phyloP scores from a whole-genome alignment of 2,329 filamentous ascomycete species.

The Hypocrella siamensis region DNA sequence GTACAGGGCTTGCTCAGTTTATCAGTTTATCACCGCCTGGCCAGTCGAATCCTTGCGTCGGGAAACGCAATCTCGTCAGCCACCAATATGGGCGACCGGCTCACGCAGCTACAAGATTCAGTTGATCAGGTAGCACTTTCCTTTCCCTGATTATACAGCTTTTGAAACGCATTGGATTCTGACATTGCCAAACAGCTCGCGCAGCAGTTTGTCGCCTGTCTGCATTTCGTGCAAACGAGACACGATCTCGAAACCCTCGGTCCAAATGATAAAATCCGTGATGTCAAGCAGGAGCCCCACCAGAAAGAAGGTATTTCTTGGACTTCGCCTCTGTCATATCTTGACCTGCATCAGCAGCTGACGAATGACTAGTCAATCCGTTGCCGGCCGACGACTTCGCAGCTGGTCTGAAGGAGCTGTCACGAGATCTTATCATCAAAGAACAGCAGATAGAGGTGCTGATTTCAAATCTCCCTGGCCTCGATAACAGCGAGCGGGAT shows the following conservation, averaged over 20 bases:
- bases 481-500: slow-evolving; percentile 64
- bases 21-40: too few relatives aligned
- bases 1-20: too few relatives aligned
- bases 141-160: slow-evolving; percentile 2
- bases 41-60: not conserved
- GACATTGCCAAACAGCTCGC: slow-evolving; percentile 32
- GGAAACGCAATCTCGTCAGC: not conserved
- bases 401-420: slow-evolving; percentile 54
- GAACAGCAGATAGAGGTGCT: slow-evolving; percentile 72
- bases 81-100: slow-evolving; percentile 49
- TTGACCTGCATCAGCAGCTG: slow-evolving; percentile 1
- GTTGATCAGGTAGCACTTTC: slow-evolving; percentile 51
- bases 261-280: slow-evolving; percentile 41
- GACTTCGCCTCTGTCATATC: not conserved
- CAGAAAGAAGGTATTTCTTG: slow-evolving; percentile 29
- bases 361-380: slow-evolving; percentile 34
- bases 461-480: slow-evolving; percentile 58
- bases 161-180: not conserved
- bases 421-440: slow-evolving; percentile 61
- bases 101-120: slow-evolving; percentile 75
- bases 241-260: slow-evolving; percentile 49
- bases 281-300: slow-evolving; percentile 36
- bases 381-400: slow-evolving; percentile 49
- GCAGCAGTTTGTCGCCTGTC: slow-evolving; percentile 51
- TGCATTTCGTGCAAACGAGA: slow-evolving; percentile 51